Evolutionary conservation across 371 early-diverging fungal genomes (phyloP).

Genomic region (Mortierella sp.): DNA sequence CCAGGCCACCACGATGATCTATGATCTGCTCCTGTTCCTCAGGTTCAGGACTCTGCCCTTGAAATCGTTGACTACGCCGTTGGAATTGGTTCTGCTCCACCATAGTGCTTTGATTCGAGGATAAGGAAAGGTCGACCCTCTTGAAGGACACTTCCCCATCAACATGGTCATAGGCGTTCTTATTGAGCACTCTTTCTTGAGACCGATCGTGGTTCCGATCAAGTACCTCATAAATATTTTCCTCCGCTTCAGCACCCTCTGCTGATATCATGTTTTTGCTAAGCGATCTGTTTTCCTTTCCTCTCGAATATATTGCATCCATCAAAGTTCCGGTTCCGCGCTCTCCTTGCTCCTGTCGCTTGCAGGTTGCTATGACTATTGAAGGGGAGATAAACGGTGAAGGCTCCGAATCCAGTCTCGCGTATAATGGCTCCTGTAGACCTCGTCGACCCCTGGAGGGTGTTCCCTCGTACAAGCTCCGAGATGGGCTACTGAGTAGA

Average conservation of each 20-base stretch:
- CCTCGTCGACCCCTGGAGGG: not conserved
- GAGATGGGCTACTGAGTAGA: conserved; percentile 16
- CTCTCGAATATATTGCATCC: too few species aligned
- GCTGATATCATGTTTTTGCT: too few species aligned
- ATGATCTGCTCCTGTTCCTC: not conserved
- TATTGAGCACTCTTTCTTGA: not conserved
- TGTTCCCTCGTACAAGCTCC: conserved; percentile 10
- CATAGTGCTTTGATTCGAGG: conserved; percentile 14
- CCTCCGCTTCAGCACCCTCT: not conserved
- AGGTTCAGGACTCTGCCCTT: too few species aligned
- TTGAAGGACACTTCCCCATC: conserved; percentile 21
- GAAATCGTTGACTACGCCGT: too few species aligned
- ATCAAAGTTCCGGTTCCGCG: too few species aligned
- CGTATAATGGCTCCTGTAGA: not conserved
- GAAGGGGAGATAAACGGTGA: not conserved
- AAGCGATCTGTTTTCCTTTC: too few species aligned
- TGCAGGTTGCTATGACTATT: not conserved
- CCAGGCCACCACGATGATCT: not conserved
- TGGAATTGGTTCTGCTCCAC: not conserved
- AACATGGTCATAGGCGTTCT: not conserved
- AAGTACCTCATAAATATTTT: not conserved
- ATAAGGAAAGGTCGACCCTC: not conserved
- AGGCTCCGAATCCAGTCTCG: not conserved
- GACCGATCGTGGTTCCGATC: not conserved
- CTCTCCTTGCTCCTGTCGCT: too few species aligned